Evolutionary conservation across 768 basidiomycete genomes (phyloP), one percentile per base, ranked within the genome.

Genomic region (Lentinula guzmanii): DNA sequence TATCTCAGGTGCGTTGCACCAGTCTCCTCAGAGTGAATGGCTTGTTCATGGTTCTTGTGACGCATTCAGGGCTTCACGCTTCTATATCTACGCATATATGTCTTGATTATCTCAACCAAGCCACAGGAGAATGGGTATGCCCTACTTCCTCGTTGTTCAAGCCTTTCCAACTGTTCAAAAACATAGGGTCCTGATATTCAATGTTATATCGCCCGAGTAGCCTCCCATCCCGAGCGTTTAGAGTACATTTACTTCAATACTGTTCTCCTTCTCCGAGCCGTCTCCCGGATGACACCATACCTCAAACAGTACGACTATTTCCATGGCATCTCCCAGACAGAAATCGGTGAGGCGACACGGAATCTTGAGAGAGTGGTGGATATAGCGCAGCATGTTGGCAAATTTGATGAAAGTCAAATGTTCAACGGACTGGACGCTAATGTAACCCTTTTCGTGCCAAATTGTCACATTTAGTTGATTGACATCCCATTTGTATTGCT

Each of bases 61-160:
- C n/a, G 5, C 5, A 4, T 28, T 5, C 42, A 87, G 89, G 97
- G 34, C 80, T 99, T 2, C 97, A 99, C 73, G 93, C 97, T 15
- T 96, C 94, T 10, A 99, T 99, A 63, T 96, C 95, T 5, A 96
- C 93, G 1, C 97, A 99, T 70, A 90, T 99, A 64, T 99, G 97
- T 67, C 75, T 83, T 52, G 94, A 98, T 62, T 86, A 87, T 70
- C 80, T 99, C 33, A 90, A 99, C 69, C 94, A 95, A 70, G 82
- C 82, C 1, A 98, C 92, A 2, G 97, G 97, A 3, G 77, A 88
- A 83, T 97, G 96, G 96, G 90, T 87, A 68, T 54, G 82, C 72
- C 24, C n/a, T 33, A 21, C 9, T 45, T 39, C 4, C 28, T 4
- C 56, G n/a, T 31, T 45, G 39, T 58, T 28, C 41, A 46, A 58